Conservation (phyloP, 1,284 basidiomycete species). For the Neolentinus lepideus region DNA sequence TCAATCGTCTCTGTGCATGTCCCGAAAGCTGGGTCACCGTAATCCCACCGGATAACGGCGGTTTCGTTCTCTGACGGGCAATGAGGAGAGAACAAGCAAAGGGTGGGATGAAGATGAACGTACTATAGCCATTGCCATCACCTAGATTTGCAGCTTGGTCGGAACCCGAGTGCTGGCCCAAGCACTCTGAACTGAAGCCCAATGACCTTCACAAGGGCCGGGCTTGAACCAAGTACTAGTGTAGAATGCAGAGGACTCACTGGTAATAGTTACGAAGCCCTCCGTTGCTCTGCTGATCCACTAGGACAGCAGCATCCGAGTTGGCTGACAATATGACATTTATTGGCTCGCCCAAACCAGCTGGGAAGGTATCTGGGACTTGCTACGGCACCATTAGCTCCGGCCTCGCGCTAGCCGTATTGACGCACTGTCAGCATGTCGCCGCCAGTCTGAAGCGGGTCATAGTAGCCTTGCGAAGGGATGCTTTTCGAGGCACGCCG, state of each 20-base stretch:
- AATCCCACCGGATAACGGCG: constrained; percentile 76
- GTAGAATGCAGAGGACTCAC: constrained; percentile 26
- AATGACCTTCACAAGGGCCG: constrained; percentile 30
- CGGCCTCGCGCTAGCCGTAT: neutral
- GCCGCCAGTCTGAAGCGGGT: constrained; percentile 34
- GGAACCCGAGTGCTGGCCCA: constrained; percentile 72
- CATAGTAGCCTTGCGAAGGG: constrained; percentile 31
- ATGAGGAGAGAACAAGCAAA: neutral
- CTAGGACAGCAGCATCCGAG: constrained; percentile 70
- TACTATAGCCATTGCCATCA: constrained; percentile 70
- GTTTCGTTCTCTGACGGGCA: constrained; percentile 59
- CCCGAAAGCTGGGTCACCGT: constrained; percentile 68
- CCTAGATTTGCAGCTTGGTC: constrained; percentile 78
- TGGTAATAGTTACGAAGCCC: constrained; percentile 79
- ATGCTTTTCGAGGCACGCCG: neutral
- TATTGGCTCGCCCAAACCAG: constrained; percentile 82
- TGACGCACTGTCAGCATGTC: constrained; percentile 39
- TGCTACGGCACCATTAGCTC: constrained; percentile 24
- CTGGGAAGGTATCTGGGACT: constrained; percentile 58
- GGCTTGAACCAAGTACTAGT: neutral
- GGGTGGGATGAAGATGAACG: constrained; percentile 16
- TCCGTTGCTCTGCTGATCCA: constrained; percentile 53
- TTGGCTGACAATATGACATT: constrained; percentile 83
- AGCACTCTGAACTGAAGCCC: constrained; percentile 75
- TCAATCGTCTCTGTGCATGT: constrained; percentile 81